Conservation (phyloP, 202 grass and related monocot genomes). For the Schoenoplectus triqueter region DNA sequence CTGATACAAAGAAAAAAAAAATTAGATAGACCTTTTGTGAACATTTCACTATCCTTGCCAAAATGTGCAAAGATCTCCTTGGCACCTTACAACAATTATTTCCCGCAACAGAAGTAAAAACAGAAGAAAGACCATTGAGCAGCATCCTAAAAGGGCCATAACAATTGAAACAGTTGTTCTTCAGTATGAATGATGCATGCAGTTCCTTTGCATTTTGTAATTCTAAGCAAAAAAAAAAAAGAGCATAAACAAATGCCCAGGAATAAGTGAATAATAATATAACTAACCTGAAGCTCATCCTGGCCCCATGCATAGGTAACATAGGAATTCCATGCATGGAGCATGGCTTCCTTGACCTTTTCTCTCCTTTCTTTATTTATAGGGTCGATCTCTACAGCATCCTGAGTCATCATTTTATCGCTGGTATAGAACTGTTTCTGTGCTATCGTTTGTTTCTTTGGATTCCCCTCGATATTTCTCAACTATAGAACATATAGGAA, state of each 20-base stretch:
- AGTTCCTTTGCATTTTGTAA: background rate
- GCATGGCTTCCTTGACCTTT: conserved; percentile 95
- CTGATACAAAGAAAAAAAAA: conserved; percentile 46
- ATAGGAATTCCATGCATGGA: conserved; percentile 97
- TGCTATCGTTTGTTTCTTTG: background rate
- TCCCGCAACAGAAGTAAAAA: conserved; percentile 2
- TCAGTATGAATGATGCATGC: background rate
- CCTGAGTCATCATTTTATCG: conserved; percentile 41
- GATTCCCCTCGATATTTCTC: conserved; percentile 60
- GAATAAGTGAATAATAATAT: conserved; percentile 35
- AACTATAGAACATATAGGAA: conserved; percentile 53
- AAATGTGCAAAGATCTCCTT: background rate
- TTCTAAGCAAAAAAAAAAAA: background rate
- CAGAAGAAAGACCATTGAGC: background rate
- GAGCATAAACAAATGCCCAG: background rate
- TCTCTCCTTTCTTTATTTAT: conserved; percentile 79
- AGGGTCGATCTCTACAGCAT: conserved; percentile 68
- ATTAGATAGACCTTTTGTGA: conserved; percentile 31
- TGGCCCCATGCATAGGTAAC: conserved; percentile 91
- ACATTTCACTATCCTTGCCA: conserved; percentile 22
- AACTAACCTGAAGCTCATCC: conserved; percentile 94
- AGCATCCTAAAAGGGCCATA: background rate
- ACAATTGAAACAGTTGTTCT: background rate
- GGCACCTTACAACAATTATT: background rate
- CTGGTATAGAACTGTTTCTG: conserved; percentile 41